These are phyloP conservation scores for Tolypocladium ovalisporum DNA, from an alignment of 2,329 filamentous ascomycete genomes.

Conservation along the genomic window DNA sequence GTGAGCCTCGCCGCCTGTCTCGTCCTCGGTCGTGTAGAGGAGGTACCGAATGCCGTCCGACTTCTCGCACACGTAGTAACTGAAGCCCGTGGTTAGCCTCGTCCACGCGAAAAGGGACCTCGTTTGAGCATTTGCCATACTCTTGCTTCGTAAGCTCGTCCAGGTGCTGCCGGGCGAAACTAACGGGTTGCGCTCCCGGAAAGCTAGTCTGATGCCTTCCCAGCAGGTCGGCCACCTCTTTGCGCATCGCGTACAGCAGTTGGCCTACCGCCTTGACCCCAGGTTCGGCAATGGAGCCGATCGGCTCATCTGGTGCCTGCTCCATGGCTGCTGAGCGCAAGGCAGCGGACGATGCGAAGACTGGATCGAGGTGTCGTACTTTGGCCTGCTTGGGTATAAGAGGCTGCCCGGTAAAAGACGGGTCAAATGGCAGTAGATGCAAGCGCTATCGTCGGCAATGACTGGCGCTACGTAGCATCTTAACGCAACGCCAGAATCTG, in stretches of 20 bases:
- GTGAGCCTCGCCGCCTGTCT: constrained; percentile 54
- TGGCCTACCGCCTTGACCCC: constrained; percentile 55
- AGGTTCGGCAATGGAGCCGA: constrained; percentile 45
- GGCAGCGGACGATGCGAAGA: not conserved
- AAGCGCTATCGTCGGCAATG: not conserved
- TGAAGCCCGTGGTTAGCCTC: constrained; percentile 16
- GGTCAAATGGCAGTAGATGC: not conserved
- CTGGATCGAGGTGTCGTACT: not conserved
- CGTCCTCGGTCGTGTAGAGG: constrained; percentile 71
- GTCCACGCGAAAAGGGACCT: not conserved
- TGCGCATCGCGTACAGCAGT: constrained; percentile 51
- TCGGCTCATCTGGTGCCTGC: constrained; percentile 18
- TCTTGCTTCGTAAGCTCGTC: constrained; percentile 72
- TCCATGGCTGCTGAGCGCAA: constrained; percentile 14
- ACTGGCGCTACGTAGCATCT: not conserved
- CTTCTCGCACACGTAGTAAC: constrained; percentile 97
- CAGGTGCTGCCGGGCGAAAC: constrained; percentile 73
- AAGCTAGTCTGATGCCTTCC: constrained; percentile 58
- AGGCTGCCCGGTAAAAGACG: not conserved
- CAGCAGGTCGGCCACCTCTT: constrained; percentile 67
- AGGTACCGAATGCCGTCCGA: constrained; percentile 93
- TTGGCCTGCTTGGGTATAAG: not conserved
- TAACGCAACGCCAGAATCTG: not conserved
- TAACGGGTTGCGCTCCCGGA: constrained; percentile 88
- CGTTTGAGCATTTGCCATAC: constrained; percentile 27